Percentiles rank a stretch among this genome's conserved stretches.
phyloP scores from a whole-genome alignment of 192 early-diverging fungal species.

The Mortierella alpina region DNA sequence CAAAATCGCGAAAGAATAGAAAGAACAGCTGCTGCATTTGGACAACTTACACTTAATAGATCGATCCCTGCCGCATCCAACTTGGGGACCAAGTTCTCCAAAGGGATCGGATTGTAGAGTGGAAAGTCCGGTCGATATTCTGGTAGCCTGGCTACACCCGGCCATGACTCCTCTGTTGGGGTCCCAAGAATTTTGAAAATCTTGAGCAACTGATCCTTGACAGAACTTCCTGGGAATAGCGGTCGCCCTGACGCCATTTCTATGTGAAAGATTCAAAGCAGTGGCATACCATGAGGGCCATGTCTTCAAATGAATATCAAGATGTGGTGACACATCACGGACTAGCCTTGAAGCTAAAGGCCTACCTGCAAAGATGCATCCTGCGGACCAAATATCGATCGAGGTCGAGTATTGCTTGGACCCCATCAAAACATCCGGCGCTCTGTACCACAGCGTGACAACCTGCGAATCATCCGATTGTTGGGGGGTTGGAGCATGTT shows the following conservation, averaged over 20 bases:
- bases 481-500: too few relatives aligned
- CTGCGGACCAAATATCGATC: constrained; percentile 89
- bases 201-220: constrained; percentile 85
- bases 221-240: constrained; percentile 90
- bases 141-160: constrained; percentile 83
- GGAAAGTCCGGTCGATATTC: constrained; percentile 91
- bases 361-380: constrained; percentile 87
- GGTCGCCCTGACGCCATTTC: constrained; percentile 93
- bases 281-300: not conserved
- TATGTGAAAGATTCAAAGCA: constrained; percentile 16
- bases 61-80: constrained; percentile 88
- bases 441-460: constrained; percentile 91
- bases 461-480: constrained; percentile 55
- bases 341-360: not conserved
- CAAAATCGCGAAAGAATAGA: not conserved
- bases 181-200: constrained; percentile 95
- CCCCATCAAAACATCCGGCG: constrained; percentile 90
- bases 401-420: constrained; percentile 89
- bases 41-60: constrained; percentile 71
- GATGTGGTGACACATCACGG: not conserved
- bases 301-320: not conserved
- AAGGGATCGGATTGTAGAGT: constrained; percentile 70
- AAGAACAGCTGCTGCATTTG: not conserved
- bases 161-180: constrained; percentile 86
- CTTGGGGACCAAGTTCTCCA: constrained; percentile 85